phyloP scores from a whole-genome alignment of 495 filamentous ascomycete species.

The Cercophora newfieldiana region DNA sequence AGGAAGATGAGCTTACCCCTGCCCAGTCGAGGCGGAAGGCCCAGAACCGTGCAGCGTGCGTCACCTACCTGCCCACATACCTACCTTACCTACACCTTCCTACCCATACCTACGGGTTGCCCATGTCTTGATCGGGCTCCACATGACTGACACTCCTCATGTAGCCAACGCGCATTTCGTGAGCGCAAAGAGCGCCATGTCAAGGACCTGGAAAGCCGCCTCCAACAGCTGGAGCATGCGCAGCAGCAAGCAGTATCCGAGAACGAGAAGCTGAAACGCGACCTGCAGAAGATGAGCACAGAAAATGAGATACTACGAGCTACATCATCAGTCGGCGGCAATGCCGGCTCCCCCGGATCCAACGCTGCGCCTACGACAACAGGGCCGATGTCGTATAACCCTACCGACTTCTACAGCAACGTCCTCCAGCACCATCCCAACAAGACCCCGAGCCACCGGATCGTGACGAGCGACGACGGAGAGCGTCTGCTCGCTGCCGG shows the following conservation, averaged over 20 bases:
- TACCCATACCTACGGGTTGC: no score
- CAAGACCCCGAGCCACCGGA: constrained; percentile 65
- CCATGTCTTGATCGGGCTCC: no score
- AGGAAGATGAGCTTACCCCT: constrained; percentile 65
- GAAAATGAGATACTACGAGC: constrained; percentile 96
- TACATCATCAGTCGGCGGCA: constrained; percentile 50
- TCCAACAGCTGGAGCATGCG: constrained; percentile 66
- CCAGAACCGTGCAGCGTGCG: constrained; percentile 95
- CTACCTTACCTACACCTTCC: no score
- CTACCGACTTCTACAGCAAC: constrained; percentile 67
- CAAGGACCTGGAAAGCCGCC: constrained; percentile 85
- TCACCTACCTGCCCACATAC: constrained; percentile 21
- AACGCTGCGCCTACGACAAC: constrained; percentile 43
- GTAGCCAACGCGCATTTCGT: constrained; percentile 93
- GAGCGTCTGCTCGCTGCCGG: constrained; percentile 75
- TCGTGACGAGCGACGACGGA: constrained; percentile 67
- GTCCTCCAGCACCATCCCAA: constrained; percentile 57
- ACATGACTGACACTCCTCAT: neutral
- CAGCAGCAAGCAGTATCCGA: constrained; percentile 52
- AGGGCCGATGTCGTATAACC: constrained; percentile 73
- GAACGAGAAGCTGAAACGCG: constrained; percentile 81
- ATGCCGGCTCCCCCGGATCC: constrained; percentile 27
- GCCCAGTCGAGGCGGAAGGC: constrained; percentile 87
- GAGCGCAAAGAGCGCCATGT: constrained; percentile 95
- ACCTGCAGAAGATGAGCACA: constrained; percentile 74